Evolutionary conservation across 2,329 filamentous ascomycete species (phyloP), one percentile per base, ranked within the genome.

Genomic region (Emergomyces orientalis): DNA sequence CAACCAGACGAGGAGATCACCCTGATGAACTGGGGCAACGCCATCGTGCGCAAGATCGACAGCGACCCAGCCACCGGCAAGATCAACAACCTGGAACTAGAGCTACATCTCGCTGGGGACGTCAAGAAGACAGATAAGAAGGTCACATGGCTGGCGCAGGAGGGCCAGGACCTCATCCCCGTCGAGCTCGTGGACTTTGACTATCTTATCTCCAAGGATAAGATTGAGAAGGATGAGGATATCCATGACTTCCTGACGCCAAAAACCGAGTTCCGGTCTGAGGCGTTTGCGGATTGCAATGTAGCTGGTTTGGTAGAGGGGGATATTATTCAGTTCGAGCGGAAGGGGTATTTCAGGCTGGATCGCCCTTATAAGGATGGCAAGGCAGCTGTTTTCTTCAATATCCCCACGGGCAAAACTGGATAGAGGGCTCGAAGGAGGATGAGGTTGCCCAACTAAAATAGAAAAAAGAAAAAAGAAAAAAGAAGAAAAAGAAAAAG

Each of bases 81-180:
- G 57, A 86, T 96, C 70, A 88, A 86, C 14, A 80, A 78, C 43
- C 81, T 96, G 47, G 88, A 89, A 63, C 81, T 94, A 61, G 90
- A 96, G 77, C 85, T 97, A n/a, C 88, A 97, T 76, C 84, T 97
- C 59, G 86, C 89, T 70, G 92, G 93, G 62, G 93, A 97, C 74
- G 90, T 97, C 76, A 96, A 96, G 82, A 88, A 90, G 72, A 97
- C 93, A 0, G 87, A 91, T 72, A 97, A 97, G 85, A 97, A 97
- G 82, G 86, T 97, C 45, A 97, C 92, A 0, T 97, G 93, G 93
- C 80, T 97, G 57, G 88, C 90, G 1, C 17, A 59, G 56, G 84
- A 83, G 0, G 85, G 90, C 68, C 89, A 93, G 78, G 84, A 88
- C 63, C 83, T 96, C 0, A 82, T 96, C 17, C 86, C 87, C 8